Conservation (phyloP, 495 filamentous ascomycete species). For the Glarea lozoyensis region DNA sequence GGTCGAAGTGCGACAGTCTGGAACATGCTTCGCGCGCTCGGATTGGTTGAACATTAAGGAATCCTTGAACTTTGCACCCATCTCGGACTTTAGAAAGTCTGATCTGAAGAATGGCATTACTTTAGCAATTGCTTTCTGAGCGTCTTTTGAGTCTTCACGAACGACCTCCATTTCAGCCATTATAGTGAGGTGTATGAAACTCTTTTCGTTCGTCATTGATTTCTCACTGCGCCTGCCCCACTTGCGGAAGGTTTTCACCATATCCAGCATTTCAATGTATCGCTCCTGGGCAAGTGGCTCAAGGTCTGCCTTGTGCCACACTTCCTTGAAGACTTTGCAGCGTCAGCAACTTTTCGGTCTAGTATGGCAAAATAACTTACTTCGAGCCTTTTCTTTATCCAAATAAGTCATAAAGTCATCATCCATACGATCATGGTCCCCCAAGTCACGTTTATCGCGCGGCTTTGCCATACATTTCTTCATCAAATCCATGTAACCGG, state of each 20-base stretch:
- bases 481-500: too few species aligned
- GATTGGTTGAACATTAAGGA: slow-evolving; percentile 29
- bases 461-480: background rate
- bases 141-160: slow-evolving; percentile 6
- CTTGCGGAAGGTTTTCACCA: slow-evolving; percentile 21
- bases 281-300: slow-evolving; percentile 28
- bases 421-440: slow-evolving; percentile 12
- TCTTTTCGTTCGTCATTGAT: background rate
- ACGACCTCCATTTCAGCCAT: slow-evolving; percentile 9
- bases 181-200: background rate
- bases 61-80: slow-evolving; percentile 25
- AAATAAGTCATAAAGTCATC: slow-evolving; percentile 15
- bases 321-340: slow-evolving; percentile 30
- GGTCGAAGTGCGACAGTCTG: slow-evolving; percentile 23
- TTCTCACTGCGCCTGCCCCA: slow-evolving; percentile 1
- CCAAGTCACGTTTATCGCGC: background rate
- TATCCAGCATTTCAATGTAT: slow-evolving; percentile 24
- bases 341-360: slow-evolving; percentile 7
- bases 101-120: slow-evolving; percentile 4
- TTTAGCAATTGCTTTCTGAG: slow-evolving; percentile 6
- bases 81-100: slow-evolving; percentile 24
- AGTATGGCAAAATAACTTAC: slow-evolving; percentile 7
- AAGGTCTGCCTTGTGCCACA: slow-evolving; percentile 35
- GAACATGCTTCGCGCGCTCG: slow-evolving; percentile 26
- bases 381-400: slow-evolving; percentile 12